Base-by-base conservation (phyloP, 768 basidiomycete genomes). In the Leccinum olivaceopallidum region DNA sequence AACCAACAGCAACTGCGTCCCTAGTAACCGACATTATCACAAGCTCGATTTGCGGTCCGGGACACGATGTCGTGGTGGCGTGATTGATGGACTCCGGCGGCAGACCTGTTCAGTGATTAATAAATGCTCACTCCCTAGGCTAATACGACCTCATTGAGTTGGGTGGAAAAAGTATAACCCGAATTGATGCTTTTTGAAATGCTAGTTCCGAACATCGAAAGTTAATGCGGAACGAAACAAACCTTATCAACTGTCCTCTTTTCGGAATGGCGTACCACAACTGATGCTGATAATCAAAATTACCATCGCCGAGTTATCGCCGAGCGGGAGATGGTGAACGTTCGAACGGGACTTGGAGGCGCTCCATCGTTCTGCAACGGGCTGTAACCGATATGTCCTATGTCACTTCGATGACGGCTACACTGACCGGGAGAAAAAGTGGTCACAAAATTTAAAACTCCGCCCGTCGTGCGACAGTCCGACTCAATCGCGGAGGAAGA, bases 401-500 rank as follows among this genome's bases (percentile, higher is more conserved):
- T 34, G 18, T 28, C 52, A 30, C n/a, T 34, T 34, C 12, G 32
- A 34, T 10, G 26, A 48, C 8, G 10, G 10, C 14, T 6, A 48
- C 18, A n/a, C 8, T n/a, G 32, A 9, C 16, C 5, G 4, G 22
- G 42, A 47, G 6, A 20, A 47, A 20, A 47, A 22, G 20, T 20
- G 10, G 5, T 9, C 9, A 44, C 10, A 22, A 24, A 34, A 59
- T 28, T 39, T 44, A 18, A 32, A 24, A 20, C 12, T 26, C 37
- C 48, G 22, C 30, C 28, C 22, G 6, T 22, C 52, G 50, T 61
- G 61, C 1, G 30, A 52, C 22, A n/a, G 36, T 26, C 63, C 65
- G 64, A 66, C 39, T 13, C 37, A 18, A 59, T 67, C 64, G 60
- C 50, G 64, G 55, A 59, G 61, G 59, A 59, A 53, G 65, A 65